Percentiles rank a stretch among this genome's conserved stretches.
phyloP scores from a whole-genome alignment of 2,329 filamentous ascomycete species.

The Biscogniauxia sp. region DNA sequence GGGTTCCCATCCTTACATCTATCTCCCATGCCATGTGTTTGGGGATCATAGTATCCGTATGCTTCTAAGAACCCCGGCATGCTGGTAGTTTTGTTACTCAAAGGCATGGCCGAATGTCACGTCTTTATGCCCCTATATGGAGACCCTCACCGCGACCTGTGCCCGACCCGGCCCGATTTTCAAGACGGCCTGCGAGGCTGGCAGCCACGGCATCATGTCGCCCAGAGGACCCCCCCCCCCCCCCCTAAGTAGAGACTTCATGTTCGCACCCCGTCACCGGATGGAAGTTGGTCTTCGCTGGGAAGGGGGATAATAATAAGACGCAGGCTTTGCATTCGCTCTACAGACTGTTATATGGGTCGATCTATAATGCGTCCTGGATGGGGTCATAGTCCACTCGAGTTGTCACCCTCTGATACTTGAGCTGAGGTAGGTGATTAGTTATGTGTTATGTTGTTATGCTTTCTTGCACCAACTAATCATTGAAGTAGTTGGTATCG shows the following conservation, averaged over 20 bases:
- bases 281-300: slow-evolving; percentile 47
- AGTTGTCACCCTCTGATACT: too few species aligned
- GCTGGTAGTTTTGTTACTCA: slow-evolving; percentile 3
- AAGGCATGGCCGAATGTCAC: slow-evolving; percentile 48
- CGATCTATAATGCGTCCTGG: too few species aligned
- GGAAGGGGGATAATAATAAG: too few species aligned
- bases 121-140: slow-evolving; percentile 46
- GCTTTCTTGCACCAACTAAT: too few species aligned
- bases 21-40: slow-evolving; percentile 29
- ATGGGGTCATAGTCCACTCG: too few species aligned
- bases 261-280: slow-evolving; percentile 54
- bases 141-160: slow-evolving; percentile 44
- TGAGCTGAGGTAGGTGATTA: too few species aligned
- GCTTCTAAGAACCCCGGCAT: slow-evolving; percentile 36
- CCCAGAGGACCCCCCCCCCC: slow-evolving; percentile 47
- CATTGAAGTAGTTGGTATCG: too few species aligned
- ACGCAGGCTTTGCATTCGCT: too few species aligned
- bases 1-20: slow-evolving; percentile 19
- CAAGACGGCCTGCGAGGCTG: slow-evolving; percentile 35
- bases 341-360: too few species aligned
- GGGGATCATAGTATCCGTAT: slow-evolving; percentile 34
- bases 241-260: slow-evolving; percentile 50
- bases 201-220: slow-evolving; percentile 40
- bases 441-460: too few species aligned
- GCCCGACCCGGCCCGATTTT: slow-evolving; percentile 40